Base-by-base conservation (phyloP, 2,329 filamentous ascomycete species). In the Fusarium veterinarium region DNA sequence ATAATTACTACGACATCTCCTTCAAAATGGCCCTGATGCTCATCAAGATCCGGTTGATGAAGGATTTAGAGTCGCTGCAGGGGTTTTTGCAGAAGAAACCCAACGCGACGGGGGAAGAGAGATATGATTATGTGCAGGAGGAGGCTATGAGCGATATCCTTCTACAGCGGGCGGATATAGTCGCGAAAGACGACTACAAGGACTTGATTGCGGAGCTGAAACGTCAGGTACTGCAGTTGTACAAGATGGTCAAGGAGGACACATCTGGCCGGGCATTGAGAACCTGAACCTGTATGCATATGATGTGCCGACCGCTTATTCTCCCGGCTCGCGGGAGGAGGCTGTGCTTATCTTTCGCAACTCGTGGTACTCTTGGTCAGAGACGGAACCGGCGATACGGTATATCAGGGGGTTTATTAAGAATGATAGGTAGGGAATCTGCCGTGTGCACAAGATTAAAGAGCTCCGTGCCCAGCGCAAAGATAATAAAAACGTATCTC, bases 311-410 rank as follows among this genome's bases (percentile, higher is more conserved):
- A 30, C 13, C 1, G 1, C 4, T 1, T 64, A 64, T 59, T 35
- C 28, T 10, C 4, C 14, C 0, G 68, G 53, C 13, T 68, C 68
- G 3, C 53, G 23, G n/a, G 40, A 64, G 37, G 68, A 71, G 44
- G 69, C 63, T 14, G 63, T 72, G 5, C 49, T 71, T 14, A 35
- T 64, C 23, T 72, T 72, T 9, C 44, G 57, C 7, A 25, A 64
- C 2, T 64, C 63, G 4, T 68, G 63, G 68, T 68, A 71, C 2
- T 72, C 58, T 7, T 72, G 53, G 53, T 51, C 68, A 6, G 69
- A 69, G 30, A 72, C 58, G 6, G 58, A 68, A 30, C 13, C 35
- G 8, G 63, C 63, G 1, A 64, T 69, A 40, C n/a, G 19, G 11
- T 60, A 40, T 5, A 64, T 72, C 2, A 60, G 58, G 5, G 53